Conservation (phyloP, 140 eudicot genomes). For the Anethum foeniculum region DNA sequence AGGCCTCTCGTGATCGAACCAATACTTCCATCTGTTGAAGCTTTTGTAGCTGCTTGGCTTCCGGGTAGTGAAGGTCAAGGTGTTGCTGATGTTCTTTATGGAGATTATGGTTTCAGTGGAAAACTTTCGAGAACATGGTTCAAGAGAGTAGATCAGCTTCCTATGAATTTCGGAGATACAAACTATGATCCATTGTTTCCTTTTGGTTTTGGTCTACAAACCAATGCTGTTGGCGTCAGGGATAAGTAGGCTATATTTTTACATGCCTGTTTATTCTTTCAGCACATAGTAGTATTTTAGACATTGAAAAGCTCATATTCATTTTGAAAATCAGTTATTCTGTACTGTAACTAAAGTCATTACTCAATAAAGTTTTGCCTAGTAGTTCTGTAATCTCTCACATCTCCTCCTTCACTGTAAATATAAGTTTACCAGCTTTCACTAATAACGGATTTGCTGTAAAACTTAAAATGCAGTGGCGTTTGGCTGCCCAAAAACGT, state of each 20-base stretch:
- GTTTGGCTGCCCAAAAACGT: background rate
- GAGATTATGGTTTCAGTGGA: constrained; percentile 36
- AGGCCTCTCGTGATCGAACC: constrained; percentile 46
- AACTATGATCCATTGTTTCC: constrained; percentile 29
- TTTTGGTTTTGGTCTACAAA: constrained; percentile 33
- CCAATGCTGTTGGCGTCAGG: constrained; percentile 3
- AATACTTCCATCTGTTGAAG: constrained; percentile 24
- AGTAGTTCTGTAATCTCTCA: background rate
- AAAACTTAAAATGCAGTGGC: background rate
- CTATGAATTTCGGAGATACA: constrained; percentile 32
- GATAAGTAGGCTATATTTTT: background rate
- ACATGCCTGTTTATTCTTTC: background rate
- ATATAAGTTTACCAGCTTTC: background rate
- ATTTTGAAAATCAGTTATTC: background rate
- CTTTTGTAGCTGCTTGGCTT: constrained; percentile 45
- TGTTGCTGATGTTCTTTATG: constrained; percentile 39
- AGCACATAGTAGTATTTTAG: background rate
- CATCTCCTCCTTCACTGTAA: background rate
- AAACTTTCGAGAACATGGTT: constrained; percentile 48
- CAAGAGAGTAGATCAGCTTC: constrained; percentile 44
- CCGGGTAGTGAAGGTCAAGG: constrained; percentile 49
- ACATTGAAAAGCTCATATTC: background rate
- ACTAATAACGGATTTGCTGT: background rate
- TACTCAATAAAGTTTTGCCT: background rate
- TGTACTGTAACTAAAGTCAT: background rate